phyloP scores from a whole-genome alignment of 352 stramenopile species.

The Globisporangium canariense region DNA sequence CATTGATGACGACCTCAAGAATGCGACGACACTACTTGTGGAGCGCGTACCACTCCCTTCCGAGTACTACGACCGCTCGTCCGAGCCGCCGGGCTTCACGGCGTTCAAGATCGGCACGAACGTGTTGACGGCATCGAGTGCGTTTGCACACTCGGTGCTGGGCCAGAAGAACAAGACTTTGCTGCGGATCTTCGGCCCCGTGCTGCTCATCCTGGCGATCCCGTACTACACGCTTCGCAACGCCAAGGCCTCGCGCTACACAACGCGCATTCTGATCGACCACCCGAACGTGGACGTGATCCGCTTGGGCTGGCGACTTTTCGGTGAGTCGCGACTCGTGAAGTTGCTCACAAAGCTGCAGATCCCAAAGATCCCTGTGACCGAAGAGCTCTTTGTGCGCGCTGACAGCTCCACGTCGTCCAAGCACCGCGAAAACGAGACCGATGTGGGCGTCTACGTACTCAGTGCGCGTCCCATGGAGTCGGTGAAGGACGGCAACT shows the following conservation, averaged over 20 bases:
- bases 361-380: conserved; percentile 59
- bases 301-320: conserved; percentile 79
- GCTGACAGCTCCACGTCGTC: conserved; percentile 34
- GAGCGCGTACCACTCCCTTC: conserved; percentile 75
- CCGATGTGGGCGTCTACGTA: conserved; percentile 70
- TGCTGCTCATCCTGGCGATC: conserved; percentile 63
- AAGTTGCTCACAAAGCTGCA: conserved; percentile 61
- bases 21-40: conserved; percentile 73
- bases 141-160: conserved; percentile 73
- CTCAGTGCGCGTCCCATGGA: conserved; percentile 66
- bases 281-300: conserved; percentile 83
- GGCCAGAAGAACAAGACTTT: conserved; percentile 62
- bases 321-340: conserved; percentile 77
- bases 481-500: conserved; percentile 65
- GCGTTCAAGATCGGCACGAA: conserved; percentile 83
- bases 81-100: conserved; percentile 73
- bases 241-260: conserved; percentile 63
- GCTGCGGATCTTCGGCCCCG: conserved; percentile 50
- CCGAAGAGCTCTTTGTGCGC: conserved; percentile 61
- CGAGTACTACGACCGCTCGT: conserved; percentile 85
- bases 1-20: conserved; percentile 88
- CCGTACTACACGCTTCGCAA: conserved; percentile 84
- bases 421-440: conserved; percentile 30
- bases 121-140: conserved; percentile 71
- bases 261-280: conserved; percentile 77